Evolutionary conservation across 2,329 filamentous ascomycete species (phyloP), one percentile per base, ranked within the genome.

Genomic region (Stachybotrys echinatus): DNA sequence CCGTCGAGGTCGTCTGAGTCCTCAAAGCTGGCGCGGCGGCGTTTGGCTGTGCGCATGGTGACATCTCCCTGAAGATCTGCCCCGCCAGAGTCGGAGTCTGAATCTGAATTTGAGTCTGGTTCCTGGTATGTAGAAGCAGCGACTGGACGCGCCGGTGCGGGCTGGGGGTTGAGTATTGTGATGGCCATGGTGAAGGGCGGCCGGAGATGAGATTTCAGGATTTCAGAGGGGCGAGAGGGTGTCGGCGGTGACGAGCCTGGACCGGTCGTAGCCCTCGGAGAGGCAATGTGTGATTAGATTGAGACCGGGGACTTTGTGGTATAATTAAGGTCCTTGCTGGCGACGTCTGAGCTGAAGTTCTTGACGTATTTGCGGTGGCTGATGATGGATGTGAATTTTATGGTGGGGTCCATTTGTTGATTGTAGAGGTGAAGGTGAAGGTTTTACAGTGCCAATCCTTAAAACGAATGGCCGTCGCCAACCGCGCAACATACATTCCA

Each of bases 21-120:
- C 21, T 55, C 54, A 19, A 49, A 31, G 48, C 57, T 58, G 46
- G 62, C 61, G 46, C 65, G 61, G 31, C 67, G 64, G 48, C 71
- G 67, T 59, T 74, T 74, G 40, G 65, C 51, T 14, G 67, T 67
- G 43, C 67, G 62, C 73, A 77, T 79, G 47, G 71, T 61, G 47
- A 74, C 57, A 55, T 77, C 71, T 49, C 71, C 69, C 23, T 73
- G 66, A 6, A 77, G 55, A 47, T 75, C 72, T 17, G 64, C 74
- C 43, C 74, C 75, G 51, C 72, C 74, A 10, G 38, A 40, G 27
- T 70, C 70, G 12, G 71, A 73, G 50, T 75, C 74, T 0, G 71
- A 69, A 47, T 73, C 70, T 3, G 70, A 72, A 50, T 72, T 71
- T 3, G 68, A 66, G 48, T 62, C 62, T 51, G 27, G 21, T 20